Percentiles rank a stretch among this genome's conserved stretches.
These are phyloP conservation scores for Dacryopinax spathularia DNA, from an alignment of 768 basidiomycete genomes.

Conservation along the genomic window DNA sequence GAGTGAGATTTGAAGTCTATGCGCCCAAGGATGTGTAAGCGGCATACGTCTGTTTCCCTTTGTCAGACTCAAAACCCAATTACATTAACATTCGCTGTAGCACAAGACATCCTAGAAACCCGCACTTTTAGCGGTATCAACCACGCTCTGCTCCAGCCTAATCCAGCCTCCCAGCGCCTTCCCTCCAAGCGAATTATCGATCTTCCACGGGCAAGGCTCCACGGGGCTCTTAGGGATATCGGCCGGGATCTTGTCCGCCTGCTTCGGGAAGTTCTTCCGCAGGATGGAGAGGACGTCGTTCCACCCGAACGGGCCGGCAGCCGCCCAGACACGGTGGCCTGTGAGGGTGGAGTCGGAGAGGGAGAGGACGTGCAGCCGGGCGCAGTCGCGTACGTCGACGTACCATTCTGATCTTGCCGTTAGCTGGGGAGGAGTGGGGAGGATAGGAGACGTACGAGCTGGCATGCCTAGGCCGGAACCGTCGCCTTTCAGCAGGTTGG, in stretches of 20 bases:
- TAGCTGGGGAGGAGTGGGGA: not conserved
- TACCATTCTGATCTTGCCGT: not conserved
- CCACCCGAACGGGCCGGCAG: not conserved
- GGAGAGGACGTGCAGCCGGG: not conserved
- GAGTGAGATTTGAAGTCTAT: too few relatives aligned
- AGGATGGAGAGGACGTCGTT: not conserved
- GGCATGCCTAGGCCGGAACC: not conserved
- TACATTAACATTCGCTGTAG: too few relatives aligned
- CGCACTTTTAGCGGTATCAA: not conserved
- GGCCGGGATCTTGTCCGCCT: not conserved
- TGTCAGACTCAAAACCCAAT: too few relatives aligned
- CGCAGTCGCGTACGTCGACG: not conserved
- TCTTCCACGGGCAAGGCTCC: not conserved
- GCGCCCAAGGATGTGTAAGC: too few relatives aligned
- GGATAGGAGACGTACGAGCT: not conserved
- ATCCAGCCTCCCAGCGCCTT: not conserved
- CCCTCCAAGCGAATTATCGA: not conserved
- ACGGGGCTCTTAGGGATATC: not conserved
- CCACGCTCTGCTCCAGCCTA: not conserved
- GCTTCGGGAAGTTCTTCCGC: not conserved
- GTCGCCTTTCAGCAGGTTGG: not conserved
- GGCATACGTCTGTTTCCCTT: too few relatives aligned
- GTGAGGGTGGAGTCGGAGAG: not conserved
- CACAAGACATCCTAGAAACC: not conserved
- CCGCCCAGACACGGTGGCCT: not conserved